Evolutionary conservation across 2,329 filamentous ascomycete species (phyloP).

Genomic region (Lasiodiplodia sp.): DNA sequence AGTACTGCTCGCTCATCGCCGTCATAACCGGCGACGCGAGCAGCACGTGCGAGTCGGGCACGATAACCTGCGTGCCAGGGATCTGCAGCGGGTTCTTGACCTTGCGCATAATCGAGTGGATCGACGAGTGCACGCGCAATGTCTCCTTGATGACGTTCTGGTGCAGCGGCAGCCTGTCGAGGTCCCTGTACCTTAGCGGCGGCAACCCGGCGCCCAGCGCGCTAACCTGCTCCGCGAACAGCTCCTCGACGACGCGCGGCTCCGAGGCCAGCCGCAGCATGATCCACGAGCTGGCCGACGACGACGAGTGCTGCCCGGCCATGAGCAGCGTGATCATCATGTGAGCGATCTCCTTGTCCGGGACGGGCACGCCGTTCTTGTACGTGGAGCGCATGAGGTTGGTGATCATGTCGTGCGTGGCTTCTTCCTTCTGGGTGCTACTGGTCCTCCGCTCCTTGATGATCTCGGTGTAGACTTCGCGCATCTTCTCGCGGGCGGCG

Average conservation of each 20-base stretch:
- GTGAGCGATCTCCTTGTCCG: conserved; percentile 79
- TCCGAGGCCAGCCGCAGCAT: conserved; percentile 76
- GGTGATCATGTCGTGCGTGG: conserved; percentile 73
- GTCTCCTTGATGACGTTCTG: conserved; percentile 85
- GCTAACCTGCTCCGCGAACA: conserved; percentile 78
- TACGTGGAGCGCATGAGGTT: conserved; percentile 80
- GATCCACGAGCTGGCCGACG: conserved; percentile 80
- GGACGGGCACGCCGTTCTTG: conserved; percentile 75
- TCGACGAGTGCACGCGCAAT: conserved; percentile 82
- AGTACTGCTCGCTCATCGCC: conserved; percentile 71
- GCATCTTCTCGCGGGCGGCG: conserved; percentile 75
- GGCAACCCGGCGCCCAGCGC: conserved; percentile 69
- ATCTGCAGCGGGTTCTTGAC: conserved; percentile 84
- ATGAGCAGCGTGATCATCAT: conserved; percentile 90
- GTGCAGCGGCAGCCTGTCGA: conserved; percentile 78
- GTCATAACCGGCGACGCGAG: conserved; percentile 81
- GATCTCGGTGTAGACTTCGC: conserved; percentile 78
- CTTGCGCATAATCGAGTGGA: conserved; percentile 87
- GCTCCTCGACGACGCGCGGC: conserved; percentile 75
- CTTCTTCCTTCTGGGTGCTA: conserved; percentile 51
- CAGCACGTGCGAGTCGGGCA: conserved; percentile 78
- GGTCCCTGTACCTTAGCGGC: conserved; percentile 73
- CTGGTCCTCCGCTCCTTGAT: conserved; percentile 65
- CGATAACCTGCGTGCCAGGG: conserved; percentile 76
- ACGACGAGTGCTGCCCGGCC: conserved; percentile 84